Percentiles rank a stretch among this genome's conserved stretches.
Evolutionary conservation across 2,329 filamentous ascomycete genomes (phyloP).

Genomic region (Calonectria multiphialidica): DNA sequence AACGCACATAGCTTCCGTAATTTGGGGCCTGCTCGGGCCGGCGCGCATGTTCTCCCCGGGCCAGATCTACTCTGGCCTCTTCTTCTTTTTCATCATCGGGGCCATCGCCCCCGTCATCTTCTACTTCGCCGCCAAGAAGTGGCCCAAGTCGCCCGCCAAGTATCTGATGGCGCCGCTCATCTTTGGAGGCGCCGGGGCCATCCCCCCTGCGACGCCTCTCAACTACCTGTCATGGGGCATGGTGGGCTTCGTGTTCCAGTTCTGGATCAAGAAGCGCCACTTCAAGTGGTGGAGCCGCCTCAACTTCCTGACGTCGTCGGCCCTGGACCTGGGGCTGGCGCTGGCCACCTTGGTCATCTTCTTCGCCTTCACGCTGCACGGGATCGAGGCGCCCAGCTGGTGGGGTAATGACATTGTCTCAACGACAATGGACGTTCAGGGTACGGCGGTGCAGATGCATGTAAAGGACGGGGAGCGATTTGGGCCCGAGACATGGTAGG

Average conservation of each 20-base stretch:
- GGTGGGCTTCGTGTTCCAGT: slow-evolving; percentile 79
- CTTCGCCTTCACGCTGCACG: slow-evolving; percentile 74
- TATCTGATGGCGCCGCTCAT: slow-evolving; percentile 73
- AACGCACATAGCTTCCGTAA: slow-evolving; percentile 65
- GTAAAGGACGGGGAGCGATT: slow-evolving; percentile 69
- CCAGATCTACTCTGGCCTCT: slow-evolving; percentile 71
- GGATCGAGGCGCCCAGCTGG: slow-evolving; percentile 74
- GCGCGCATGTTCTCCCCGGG: slow-evolving; percentile 73
- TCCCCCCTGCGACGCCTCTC: slow-evolving; percentile 77
- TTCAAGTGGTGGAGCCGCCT: slow-evolving; percentile 80
- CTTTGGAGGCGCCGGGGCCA: slow-evolving; percentile 69
- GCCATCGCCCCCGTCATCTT: slow-evolving; percentile 65
- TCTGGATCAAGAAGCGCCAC: slow-evolving; percentile 71
- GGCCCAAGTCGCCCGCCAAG: slow-evolving; percentile 62
- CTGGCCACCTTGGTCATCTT: slow-evolving; percentile 78
- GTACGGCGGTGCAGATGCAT: slow-evolving; percentile 68
- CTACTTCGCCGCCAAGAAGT: slow-evolving; percentile 62
- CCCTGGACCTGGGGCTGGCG: slow-evolving; percentile 76
- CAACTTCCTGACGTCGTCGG: slow-evolving; percentile 79
- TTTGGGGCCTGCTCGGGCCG: slow-evolving; percentile 76
- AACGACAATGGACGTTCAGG: slow-evolving; percentile 72
- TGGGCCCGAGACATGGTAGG: slow-evolving; percentile 68
- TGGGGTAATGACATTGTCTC: slow-evolving; percentile 74
- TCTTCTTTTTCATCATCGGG: slow-evolving; percentile 70
- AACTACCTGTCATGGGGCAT: slow-evolving; percentile 82